These are phyloP conservation scores for Pochonia chlamydosporia DNA, from an alignment of 2,329 filamentous ascomycete genomes.

Conservation along the genomic window DNA sequence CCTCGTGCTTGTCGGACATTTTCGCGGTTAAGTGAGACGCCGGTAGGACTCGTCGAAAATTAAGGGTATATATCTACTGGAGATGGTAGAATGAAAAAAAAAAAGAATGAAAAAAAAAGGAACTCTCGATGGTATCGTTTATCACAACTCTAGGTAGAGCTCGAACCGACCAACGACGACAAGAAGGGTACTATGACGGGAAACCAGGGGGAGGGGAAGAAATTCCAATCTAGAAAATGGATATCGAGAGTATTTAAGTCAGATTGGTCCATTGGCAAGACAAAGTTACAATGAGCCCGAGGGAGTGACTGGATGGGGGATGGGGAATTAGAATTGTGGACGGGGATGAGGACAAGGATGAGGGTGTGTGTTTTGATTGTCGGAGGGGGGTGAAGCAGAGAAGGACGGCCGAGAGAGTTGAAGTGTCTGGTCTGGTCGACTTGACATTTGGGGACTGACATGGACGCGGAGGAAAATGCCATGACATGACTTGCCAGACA, in stretches of 20 bases:
- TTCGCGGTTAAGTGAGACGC: constrained; percentile 7
- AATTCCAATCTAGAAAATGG: not conserved
- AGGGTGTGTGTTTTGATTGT: not conserved
- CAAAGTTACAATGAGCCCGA: not conserved
- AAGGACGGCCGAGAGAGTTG: no score
- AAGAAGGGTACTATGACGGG: not conserved
- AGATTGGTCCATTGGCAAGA: not conserved
- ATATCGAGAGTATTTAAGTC: constrained; percentile 10
- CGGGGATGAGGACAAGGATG: not conserved
- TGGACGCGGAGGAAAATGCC: no score
- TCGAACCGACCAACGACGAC: constrained; percentile 4
- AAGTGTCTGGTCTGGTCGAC: no score
- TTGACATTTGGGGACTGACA: no score
- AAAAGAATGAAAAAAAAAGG: not conserved
- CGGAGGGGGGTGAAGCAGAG: no score
- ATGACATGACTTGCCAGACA: no score
- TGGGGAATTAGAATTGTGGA: not conserved
- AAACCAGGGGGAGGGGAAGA: not conserved
- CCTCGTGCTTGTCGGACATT: constrained; percentile 34
- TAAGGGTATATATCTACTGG: not conserved
- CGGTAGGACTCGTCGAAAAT: not conserved
- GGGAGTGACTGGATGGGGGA: not conserved
- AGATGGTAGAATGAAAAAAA: not conserved
- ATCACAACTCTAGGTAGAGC: not conserved
- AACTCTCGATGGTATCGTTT: not conserved